A percentile compares a stretch with the other conserved stretches of the same genome.
These are phyloP conservation scores for Vaucheria bursata DNA, from an alignment of 352 stramenopile genomes.

Conservation along the genomic window DNA sequence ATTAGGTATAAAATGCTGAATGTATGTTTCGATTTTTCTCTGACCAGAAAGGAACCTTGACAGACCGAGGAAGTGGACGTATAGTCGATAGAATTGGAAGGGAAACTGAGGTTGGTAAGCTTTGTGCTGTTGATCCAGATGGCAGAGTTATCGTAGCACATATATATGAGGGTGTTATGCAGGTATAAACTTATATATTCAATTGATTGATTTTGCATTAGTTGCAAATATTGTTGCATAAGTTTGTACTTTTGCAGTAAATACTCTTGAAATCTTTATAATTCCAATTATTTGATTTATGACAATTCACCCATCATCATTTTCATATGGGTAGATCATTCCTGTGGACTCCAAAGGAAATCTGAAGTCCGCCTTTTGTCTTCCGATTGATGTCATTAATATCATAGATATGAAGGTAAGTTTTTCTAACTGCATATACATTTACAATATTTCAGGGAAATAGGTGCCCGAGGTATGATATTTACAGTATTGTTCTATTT, in stretches of 20 bases:
- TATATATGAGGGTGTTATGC: conserved; percentile 45
- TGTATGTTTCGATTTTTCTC: not conserved
- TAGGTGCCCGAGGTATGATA: no score
- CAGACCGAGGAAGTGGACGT: conserved; percentile 24
- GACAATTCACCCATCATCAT: no score
- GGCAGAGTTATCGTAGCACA: conserved; percentile 40
- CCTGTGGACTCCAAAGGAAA: conserved; percentile 54
- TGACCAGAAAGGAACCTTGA: conserved; percentile 11
- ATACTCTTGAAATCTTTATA: no score
- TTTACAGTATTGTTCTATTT: no score
- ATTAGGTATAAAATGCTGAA: no score
- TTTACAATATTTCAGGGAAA: no score
- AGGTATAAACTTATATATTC: no score
- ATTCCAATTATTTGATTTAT: no score
- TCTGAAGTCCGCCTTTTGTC: conserved; percentile 76
- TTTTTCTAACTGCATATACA: no score
- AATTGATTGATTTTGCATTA: no score
- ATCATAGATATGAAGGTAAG: conserved; percentile 72
- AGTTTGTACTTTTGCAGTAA: no score
- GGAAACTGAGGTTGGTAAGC: conserved; percentile 36
- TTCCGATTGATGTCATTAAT: conserved; percentile 77
- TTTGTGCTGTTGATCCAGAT: conserved; percentile 38
- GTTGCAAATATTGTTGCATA: no score
- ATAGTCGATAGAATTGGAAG: conserved; percentile 42
- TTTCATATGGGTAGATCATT: conserved; percentile 17